Conservation (phyloP, 805 yeast genomes). For the Starmerella apis region DNA sequence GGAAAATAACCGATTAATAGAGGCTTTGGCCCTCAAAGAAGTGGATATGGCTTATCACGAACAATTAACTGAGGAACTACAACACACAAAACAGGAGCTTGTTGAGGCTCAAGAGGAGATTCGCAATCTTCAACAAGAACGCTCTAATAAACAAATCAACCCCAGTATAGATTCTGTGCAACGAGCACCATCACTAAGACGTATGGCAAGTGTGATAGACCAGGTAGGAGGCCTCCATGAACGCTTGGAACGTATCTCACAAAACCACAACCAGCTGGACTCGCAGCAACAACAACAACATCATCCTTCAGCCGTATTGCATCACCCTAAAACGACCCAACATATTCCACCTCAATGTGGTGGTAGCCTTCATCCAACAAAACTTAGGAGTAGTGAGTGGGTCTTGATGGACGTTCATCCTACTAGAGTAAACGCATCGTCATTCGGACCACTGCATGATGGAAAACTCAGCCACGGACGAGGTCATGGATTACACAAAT, state of each 20-base stretch:
- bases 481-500: neutral
- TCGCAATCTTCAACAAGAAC: conserved; percentile 14
- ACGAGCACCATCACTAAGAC: neutral
- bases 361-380: conserved; percentile 3
- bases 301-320: neutral
- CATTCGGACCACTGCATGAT: neutral
- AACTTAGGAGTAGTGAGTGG: conserved; percentile 6
- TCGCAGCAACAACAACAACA: neutral
- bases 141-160: neutral
- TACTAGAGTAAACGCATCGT: neutral
- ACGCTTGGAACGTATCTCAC: neutral
- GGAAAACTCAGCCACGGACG: conserved; percentile 4
- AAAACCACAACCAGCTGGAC: neutral
- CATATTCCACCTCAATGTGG: neutral
- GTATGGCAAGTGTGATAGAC: neutral
- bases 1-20: conserved; percentile 33
- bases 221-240: conserved; percentile 1
- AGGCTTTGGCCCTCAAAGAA: conserved; percentile 35
- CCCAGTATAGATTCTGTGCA: neutral
- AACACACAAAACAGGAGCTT: conserved; percentile 31
- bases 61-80: conserved; percentile 23
- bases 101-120: conserved; percentile 32
- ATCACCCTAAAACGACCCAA: neutral
- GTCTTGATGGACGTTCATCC: neutral
- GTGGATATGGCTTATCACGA: conserved; percentile 30